These are phyloP conservation scores for Clarireedia hainanense DNA, from an alignment of 2,329 filamentous ascomycete genomes.

Conservation along the genomic window DNA sequence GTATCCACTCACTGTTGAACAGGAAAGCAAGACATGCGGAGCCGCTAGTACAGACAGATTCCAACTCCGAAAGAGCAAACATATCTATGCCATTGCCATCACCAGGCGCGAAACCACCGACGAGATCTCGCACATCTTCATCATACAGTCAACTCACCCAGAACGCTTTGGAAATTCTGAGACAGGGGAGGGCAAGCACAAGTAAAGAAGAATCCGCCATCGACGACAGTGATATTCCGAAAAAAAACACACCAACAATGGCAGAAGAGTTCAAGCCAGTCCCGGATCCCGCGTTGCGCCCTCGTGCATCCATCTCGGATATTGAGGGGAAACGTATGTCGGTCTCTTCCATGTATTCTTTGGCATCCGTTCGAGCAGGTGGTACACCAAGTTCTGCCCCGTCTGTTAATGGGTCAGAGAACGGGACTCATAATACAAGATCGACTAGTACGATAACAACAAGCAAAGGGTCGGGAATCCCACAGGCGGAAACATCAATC, in stretches of 20 bases:
- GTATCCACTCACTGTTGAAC: slow-evolving; percentile 27
- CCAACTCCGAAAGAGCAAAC: slow-evolving; percentile 50
- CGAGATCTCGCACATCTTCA: slow-evolving; percentile 29
- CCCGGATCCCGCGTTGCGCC: slow-evolving; percentile 38
- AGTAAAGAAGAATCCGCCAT: slow-evolving; percentile 35
- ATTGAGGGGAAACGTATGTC: slow-evolving; percentile 58
- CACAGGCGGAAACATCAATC: slow-evolving; percentile 43
- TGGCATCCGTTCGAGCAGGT: slow-evolving; percentile 45
- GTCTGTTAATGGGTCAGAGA: slow-evolving; percentile 48
- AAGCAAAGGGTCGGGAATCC: slow-evolving; percentile 14
- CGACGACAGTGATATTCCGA: slow-evolving; percentile 43
- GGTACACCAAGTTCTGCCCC: slow-evolving; percentile 44
- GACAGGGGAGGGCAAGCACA: slow-evolving; percentile 25
- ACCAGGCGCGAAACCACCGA: slow-evolving; percentile 37
- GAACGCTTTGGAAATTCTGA: slow-evolving; percentile 33
- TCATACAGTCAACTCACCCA: slow-evolving; percentile 16
- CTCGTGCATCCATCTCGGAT: slow-evolving; percentile 43
- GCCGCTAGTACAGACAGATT: slow-evolving; percentile 45
- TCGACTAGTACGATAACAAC: slow-evolving; percentile 18
- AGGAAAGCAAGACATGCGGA: slow-evolving; percentile 54
- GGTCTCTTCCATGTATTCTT: slow-evolving; percentile 64
- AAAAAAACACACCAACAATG: slow-evolving; percentile 32
- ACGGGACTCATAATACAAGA: slow-evolving; percentile 17
- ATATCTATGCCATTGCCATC: slow-evolving; percentile 62
- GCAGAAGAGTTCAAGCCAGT: slow-evolving; percentile 23